Evolutionary conservation across 1,284 basidiomycete genomes (phyloP).

Genomic region (Gomphus bonarii): DNA sequence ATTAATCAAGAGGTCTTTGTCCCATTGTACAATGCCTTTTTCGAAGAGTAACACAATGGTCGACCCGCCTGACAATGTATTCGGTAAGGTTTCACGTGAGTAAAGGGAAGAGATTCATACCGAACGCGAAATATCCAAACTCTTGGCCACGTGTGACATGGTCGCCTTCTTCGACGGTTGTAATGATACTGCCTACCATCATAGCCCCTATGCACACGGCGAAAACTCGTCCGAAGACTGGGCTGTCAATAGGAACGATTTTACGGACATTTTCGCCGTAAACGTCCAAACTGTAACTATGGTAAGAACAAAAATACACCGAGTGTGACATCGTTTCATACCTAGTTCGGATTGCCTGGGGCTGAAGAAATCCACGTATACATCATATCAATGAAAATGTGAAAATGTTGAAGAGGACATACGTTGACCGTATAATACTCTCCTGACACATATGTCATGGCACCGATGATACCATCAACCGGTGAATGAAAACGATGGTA

Average conservation of each 20-base stretch:
- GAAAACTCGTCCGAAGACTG: conserved; percentile 82
- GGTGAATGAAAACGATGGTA: conserved; percentile 97
- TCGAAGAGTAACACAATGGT: conserved; percentile 86
- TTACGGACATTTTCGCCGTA: conserved; percentile 91
- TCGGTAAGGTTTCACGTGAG: conserved; percentile 9
- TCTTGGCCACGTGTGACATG: conserved; percentile 76
- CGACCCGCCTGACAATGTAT: conserved; percentile 54
- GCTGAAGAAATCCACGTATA: conserved; percentile 31
- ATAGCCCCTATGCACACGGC: conserved; percentile 85
- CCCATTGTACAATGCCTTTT: conserved; percentile 75
- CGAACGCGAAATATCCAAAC: conserved; percentile 90
- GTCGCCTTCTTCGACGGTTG: conserved; percentile 80
- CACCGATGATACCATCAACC: conserved; percentile 75
- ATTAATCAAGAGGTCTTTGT: conserved; percentile 85
- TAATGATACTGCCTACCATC: conserved; percentile 89
- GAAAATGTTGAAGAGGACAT: conserved; percentile 22
- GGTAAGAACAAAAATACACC: conserved; percentile 13
- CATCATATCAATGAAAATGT: conserved; percentile 15
- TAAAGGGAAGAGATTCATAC: conserved; percentile 32
- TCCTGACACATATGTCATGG: conserved; percentile 71
- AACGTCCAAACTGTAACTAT: conserved; percentile 53
- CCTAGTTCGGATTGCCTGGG: conserved; percentile 70
- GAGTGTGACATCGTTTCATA: background rate
- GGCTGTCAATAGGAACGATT: conserved; percentile 81
- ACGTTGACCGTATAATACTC: conserved; percentile 93